phyloP scores from a whole-genome alignment of 257 asterid genomes.

The Solanum ossicruentum region DNA sequence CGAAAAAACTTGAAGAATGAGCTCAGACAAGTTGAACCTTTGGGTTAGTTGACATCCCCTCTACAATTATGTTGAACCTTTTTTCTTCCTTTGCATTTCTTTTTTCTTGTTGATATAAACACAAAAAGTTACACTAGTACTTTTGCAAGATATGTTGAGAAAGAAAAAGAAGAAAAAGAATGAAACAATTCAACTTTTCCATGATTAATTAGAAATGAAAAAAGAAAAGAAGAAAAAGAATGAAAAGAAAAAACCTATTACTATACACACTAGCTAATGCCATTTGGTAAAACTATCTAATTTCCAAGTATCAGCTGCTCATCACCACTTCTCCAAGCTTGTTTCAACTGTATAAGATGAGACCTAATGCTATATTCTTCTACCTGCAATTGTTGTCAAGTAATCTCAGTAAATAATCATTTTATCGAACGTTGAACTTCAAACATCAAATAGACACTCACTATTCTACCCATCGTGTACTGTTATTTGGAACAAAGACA shows the following conservation, averaged over 20 bases:
- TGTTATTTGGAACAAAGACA: background rate
- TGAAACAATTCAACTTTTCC: background rate
- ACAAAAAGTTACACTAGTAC: constrained; percentile 15
- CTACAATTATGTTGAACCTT: background rate
- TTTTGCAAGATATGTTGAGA: background rate
- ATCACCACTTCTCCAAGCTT: constrained; percentile 25
- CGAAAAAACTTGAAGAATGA: background rate
- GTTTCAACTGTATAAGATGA: constrained; percentile 54
- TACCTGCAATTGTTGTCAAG: constrained; percentile 29
- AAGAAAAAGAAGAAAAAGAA: background rate
- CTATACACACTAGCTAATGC: constrained; percentile 1
- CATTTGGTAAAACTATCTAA: constrained; percentile 1
- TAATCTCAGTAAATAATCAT: background rate
- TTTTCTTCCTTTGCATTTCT: constrained; percentile 1
- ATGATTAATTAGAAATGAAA: background rate
- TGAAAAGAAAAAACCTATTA: background rate
- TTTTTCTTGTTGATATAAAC: constrained; percentile 6
- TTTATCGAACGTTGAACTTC: background rate
- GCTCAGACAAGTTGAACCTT: background rate
- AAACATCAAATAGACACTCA: background rate
- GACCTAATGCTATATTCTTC: constrained; percentile 74
- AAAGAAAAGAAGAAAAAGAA: background rate
- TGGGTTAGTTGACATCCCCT: background rate
- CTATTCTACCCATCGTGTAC: background rate
- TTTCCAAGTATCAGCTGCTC: constrained; percentile 12